These are phyloP conservation scores for Plasmodium yoelii DNA, from an alignment of 169 alveolate species.

Conservation along the genomic window DNA sequence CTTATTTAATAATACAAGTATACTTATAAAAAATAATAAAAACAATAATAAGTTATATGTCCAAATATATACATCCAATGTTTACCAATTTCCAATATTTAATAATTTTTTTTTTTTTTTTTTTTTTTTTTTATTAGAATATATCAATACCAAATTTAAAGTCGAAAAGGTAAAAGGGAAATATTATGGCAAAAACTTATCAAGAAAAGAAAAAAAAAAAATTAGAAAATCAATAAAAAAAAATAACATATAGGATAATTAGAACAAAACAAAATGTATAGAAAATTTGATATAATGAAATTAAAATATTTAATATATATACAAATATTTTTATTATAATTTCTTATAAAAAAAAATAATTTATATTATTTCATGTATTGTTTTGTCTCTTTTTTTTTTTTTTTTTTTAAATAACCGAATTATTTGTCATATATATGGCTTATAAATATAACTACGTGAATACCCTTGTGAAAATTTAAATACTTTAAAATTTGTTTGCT, in stretches of 20 bases:
- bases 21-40: background rate
- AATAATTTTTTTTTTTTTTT: background rate
- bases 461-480: too few species aligned
- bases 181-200: conserved; percentile 14
- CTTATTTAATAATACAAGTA: conserved; percentile 46
- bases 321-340: background rate
- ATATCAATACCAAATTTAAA: conserved; percentile 45
- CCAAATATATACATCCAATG: background rate
- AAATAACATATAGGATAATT: conserved; percentile 14
- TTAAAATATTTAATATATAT: too few species aligned
- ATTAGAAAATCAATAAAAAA: conserved; percentile 32
- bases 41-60: background rate
- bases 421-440: too few species aligned
- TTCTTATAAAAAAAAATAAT: too few species aligned
- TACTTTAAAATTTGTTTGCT: too few species aligned
- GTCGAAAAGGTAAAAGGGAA: conserved; percentile 42
- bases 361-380: too few species aligned
- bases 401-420: too few species aligned
- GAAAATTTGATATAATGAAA: too few species aligned
- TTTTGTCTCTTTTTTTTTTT: too few species aligned
- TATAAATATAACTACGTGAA: too few species aligned
- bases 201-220: conserved; percentile 57
- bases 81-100: background rate
- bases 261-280: too few species aligned
- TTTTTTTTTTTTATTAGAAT: conserved; percentile 6